Evolutionary conservation across 768 basidiomycete genomes (phyloP).

Genomic region (Fomitopsis pulvina): DNA sequence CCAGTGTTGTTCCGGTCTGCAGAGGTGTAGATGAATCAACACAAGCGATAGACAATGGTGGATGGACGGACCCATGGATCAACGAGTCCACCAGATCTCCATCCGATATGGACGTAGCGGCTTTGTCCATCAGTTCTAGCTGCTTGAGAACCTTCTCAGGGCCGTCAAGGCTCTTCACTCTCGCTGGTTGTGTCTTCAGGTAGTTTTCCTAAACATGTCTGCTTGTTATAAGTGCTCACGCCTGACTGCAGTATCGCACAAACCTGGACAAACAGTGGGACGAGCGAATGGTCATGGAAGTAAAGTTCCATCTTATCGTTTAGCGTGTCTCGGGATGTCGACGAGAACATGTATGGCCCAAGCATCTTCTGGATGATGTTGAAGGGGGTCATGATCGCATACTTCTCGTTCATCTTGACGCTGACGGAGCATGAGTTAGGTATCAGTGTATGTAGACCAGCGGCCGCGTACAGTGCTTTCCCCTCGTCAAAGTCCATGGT

Average conservation of each 20-base stretch:
- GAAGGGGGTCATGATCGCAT: conserved; percentile 86
- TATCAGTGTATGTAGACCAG: neutral
- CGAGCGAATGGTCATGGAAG: conserved; percentile 92
- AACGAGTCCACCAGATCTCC: conserved; percentile 89
- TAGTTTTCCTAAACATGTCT: conserved; percentile 93
- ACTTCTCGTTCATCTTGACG: conserved; percentile 87
- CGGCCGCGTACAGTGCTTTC: conserved; percentile 37
- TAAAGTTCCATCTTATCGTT: conserved; percentile 94
- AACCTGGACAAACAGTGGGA: conserved; percentile 94
- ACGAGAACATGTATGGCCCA: conserved; percentile 86
- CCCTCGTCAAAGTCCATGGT: conserved; percentile 89
- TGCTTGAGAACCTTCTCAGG: conserved; percentile 63
- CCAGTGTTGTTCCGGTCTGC: conserved; percentile 93
- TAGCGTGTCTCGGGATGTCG: conserved; percentile 73
- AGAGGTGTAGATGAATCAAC: neutral
- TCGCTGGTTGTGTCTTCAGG: conserved; percentile 72
- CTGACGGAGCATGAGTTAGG: conserved; percentile 30
- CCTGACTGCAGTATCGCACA: conserved; percentile 7
- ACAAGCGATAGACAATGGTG: neutral
- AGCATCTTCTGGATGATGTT: conserved; percentile 85
- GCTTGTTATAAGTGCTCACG: neutral
- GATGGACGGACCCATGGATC: conserved; percentile 75
- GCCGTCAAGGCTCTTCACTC: conserved; percentile 49
- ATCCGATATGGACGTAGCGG: conserved; percentile 90
- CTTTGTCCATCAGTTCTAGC: conserved; percentile 77